Percentiles rank a stretch among this genome's conserved stretches.
Evolutionary conservation across 164 flowering plant species (phyloP).

Genomic region (Macadamia tetraphylla): DNA sequence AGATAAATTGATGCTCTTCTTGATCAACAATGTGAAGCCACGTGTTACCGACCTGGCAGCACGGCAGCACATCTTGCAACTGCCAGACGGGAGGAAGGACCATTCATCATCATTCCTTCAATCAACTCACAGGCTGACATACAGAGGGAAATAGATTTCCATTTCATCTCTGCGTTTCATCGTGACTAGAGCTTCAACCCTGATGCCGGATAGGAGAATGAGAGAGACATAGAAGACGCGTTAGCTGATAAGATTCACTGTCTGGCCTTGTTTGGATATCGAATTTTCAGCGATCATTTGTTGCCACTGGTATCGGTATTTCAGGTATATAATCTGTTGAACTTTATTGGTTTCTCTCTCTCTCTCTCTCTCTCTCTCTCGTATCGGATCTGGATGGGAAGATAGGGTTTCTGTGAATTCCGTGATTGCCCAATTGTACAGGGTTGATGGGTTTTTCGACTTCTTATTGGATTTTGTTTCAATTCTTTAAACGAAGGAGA

Average conservation of each 20-base stretch:
- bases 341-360: background rate
- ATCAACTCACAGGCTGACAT: background rate
- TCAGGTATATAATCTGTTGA: background rate
- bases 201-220: too few species aligned
- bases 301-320: background rate
- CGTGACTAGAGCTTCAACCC: background rate
- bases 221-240: too few species aligned
- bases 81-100: constrained; percentile 12
- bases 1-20: constrained; percentile 20
- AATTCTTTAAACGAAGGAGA: background rate
- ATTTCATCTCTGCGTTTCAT: background rate
- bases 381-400: background rate
- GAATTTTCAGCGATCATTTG: background rate
- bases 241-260: too few species aligned
- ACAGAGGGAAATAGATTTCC: background rate
- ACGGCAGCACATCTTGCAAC: constrained; percentile 21
- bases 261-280: background rate
- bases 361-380: background rate
- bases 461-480: background rate
- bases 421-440: background rate
- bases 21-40: constrained; percentile 29
- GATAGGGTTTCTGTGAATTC: background rate
- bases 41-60: constrained; percentile 48
- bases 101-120: constrained; percentile 14
- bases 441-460: background rate